Conservation (phyloP, 208 protist genomes). For the Acanthamoeba sp. region DNA sequence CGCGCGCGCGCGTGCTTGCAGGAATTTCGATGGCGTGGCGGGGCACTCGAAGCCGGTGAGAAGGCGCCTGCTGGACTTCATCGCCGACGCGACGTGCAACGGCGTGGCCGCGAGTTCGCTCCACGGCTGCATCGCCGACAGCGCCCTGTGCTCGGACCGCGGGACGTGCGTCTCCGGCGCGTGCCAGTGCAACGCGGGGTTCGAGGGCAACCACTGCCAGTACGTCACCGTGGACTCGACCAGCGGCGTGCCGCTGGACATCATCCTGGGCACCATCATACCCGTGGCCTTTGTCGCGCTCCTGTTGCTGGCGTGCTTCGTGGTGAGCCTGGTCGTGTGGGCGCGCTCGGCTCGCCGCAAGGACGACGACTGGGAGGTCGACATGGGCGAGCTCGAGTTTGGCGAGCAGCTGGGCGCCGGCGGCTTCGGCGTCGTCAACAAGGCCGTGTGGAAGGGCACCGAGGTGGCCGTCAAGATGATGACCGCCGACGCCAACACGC, state of each 20-base stretch:
- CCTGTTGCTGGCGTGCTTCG: background rate
- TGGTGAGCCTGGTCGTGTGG: background rate
- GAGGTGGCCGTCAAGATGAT: constrained; percentile 66
- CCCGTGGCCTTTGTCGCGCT: background rate
- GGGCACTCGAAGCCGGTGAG: background rate
- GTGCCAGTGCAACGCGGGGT: constrained; percentile 22
- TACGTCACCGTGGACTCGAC: background rate
- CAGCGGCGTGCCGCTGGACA: background rate
- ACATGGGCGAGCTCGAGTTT: constrained; percentile 56
- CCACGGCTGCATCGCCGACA: background rate
- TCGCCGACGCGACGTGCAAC: background rate
- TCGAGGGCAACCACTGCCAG: constrained; percentile 5
- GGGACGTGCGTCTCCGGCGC: background rate
- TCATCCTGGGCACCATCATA: constrained; percentile 1
- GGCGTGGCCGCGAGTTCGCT: background rate
- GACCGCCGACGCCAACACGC: background rate
- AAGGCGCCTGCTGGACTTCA: background rate
- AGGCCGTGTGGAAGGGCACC: constrained; percentile 69
- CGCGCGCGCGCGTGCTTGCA: background rate
- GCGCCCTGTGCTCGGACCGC: constrained; percentile 2
- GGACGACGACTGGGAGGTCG: constrained; percentile 61
- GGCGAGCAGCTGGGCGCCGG: constrained; percentile 64
- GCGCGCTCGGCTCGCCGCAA: background rate
- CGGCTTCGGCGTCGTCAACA: constrained; percentile 23
- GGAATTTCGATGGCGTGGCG: background rate